These are phyloP conservation scores for Suillus alpinus DNA, from an alignment of 768 basidiomycete genomes.

Conservation along the genomic window DNA sequence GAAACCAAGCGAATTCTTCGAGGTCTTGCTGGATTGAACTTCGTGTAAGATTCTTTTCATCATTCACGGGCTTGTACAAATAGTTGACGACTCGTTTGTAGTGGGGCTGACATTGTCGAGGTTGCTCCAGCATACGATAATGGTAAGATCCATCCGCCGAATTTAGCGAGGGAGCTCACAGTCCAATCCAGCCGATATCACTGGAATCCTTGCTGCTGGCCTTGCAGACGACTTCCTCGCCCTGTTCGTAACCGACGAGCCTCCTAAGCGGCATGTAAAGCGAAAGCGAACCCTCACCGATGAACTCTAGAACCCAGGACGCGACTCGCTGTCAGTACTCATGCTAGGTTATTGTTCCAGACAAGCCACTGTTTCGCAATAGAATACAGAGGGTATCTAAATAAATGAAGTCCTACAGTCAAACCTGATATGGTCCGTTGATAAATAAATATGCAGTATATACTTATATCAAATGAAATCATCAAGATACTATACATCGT, in stretches of 20 bases:
- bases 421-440: constrained; percentile 18
- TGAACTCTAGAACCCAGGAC: constrained; percentile 22
- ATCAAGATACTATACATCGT: neutral
- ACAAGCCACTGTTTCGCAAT: constrained; percentile 5
- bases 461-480: neutral
- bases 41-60: constrained; percentile 50
- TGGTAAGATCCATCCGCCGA: constrained; percentile 36
- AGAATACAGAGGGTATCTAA: constrained; percentile 24
- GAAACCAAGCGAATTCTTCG: constrained; percentile 73
- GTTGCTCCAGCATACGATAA: constrained; percentile 74
- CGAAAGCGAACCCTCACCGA: constrained; percentile 19
- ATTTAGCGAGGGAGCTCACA: constrained; percentile 2
- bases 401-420: constrained; percentile 9
- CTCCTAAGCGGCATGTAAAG: constrained; percentile 27
- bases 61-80: neutral
- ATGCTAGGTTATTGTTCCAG: neutral
- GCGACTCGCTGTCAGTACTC: neutral
- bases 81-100: constrained; percentile 17
- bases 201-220: constrained; percentile 66
- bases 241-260: constrained; percentile 47
- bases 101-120: constrained; percentile 75
- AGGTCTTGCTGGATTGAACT: constrained; percentile 68
- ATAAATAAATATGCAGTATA: constrained; percentile 1
- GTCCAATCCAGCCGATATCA: constrained; percentile 54
- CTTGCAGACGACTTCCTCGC: constrained; percentile 68